Evolutionary conservation across 2,329 filamentous ascomycete species (phyloP).

Genomic region (Microsporum ferrugineum): DNA sequence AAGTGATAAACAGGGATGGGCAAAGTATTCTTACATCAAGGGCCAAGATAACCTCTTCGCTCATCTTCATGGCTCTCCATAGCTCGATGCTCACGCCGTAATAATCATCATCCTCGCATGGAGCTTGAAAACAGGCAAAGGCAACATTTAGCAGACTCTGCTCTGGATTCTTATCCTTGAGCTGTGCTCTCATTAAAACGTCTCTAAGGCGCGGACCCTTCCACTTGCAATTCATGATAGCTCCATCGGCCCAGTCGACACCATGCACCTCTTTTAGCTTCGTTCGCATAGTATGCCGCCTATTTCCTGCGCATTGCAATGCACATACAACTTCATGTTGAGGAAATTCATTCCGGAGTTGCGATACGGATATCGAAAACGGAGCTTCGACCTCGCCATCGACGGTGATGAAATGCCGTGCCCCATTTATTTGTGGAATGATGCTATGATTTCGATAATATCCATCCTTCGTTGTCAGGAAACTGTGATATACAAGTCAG

Average conservation of each 20-base stretch:
- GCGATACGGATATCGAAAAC: constrained; percentile 36
- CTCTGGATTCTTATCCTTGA: constrained; percentile 24
- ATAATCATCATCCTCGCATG: constrained; percentile 47
- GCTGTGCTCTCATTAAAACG: constrained; percentile 38
- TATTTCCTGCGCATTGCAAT: constrained; percentile 50
- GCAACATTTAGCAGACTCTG: constrained; percentile 38
- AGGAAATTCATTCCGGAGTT: constrained; percentile 38
- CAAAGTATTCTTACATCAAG: constrained; percentile 29
- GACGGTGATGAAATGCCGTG: constrained; percentile 35
- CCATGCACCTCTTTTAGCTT: constrained; percentile 48
- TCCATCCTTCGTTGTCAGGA: constrained; percentile 42
- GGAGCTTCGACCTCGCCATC: constrained; percentile 39
- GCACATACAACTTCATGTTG: constrained; percentile 48
- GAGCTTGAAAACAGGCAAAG: constrained; percentile 44
- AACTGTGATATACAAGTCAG: constrained; percentile 24
- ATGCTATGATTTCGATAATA: constrained; percentile 50
- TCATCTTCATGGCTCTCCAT: constrained; percentile 32
- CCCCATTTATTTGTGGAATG: constrained; percentile 39
- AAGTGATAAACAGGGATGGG: background rate
- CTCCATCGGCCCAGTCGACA: constrained; percentile 50
- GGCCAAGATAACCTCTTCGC: constrained; percentile 39
- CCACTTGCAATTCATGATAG: constrained; percentile 51
- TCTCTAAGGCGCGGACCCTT: constrained; percentile 43
- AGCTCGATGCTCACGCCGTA: constrained; percentile 48
- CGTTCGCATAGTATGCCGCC: constrained; percentile 51